A percentile compares a stretch with the other conserved stretches of the same genome.
These are phyloP conservation scores for Fusarium mangiferae DNA, from an alignment of 2,329 filamentous ascomycete genomes.

Conservation along the genomic window DNA sequence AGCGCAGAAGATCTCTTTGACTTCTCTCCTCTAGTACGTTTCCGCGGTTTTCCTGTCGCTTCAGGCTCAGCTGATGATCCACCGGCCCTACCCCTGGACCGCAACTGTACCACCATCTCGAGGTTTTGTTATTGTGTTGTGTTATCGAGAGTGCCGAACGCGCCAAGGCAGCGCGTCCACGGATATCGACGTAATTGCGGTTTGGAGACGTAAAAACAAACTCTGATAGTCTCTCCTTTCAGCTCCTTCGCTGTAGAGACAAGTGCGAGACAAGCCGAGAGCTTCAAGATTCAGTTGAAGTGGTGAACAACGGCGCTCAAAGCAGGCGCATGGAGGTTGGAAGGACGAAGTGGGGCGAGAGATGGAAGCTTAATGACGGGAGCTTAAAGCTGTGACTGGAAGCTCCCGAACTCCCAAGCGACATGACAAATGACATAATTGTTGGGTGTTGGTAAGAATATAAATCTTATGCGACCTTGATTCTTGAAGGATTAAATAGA, in stretches of 20 bases:
- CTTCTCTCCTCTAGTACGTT: neutral
- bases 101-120: slow-evolving; percentile 23
- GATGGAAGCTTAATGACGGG: slow-evolving; percentile 3
- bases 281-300: neutral
- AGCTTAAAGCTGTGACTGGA: neutral
- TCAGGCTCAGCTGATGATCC: neutral
- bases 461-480: too few species aligned
- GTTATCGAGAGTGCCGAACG: neutral
- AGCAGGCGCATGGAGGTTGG: neutral
- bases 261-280: neutral
- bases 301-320: neutral
- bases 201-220: neutral
- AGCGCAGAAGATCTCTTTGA: neutral
- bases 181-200: neutral
- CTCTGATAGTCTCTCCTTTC: fast-evolving
- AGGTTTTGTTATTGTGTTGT: slow-evolving; percentile 11
- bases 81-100: slow-evolving; percentile 16
- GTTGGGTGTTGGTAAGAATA: neutral
- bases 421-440: slow-evolving; percentile 20
- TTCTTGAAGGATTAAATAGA: neutral
- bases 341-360: slow-evolving; percentile 20
- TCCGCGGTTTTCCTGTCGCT: neutral
- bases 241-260: neutral
- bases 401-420: neutral
- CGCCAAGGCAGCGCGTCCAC: neutral